A percentile compares a stretch with the other conserved stretches of the same genome.
phyloP scores from a whole-genome alignment of 2,329 filamentous ascomycete species.

The Emmonsia crescens region DNA sequence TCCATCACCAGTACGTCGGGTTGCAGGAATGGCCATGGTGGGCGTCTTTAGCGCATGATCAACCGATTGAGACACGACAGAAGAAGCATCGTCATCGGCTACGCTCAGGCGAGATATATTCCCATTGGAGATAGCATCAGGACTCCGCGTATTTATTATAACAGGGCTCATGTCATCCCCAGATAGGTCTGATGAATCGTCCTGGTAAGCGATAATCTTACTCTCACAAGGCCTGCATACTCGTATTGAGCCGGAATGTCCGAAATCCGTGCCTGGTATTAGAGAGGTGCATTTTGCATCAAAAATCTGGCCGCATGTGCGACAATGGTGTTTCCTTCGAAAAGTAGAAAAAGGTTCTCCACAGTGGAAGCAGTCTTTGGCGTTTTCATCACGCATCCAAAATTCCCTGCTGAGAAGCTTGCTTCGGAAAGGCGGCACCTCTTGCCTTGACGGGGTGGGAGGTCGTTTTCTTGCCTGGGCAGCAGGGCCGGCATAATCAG shows the following conservation, averaged over 20 bases:
- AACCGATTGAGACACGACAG: constrained; percentile 36
- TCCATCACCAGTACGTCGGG: constrained; percentile 57
- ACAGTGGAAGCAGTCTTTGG: constrained; percentile 92
- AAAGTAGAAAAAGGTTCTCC: constrained; percentile 87
- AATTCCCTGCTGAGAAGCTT: constrained; percentile 90
- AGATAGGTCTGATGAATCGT: constrained; percentile 85
- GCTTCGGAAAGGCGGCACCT: constrained; percentile 58
- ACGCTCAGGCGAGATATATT: constrained; percentile 33
- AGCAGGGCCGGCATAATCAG: constrained; percentile 11
- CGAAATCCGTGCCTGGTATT: constrained; percentile 80
- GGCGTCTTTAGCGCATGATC: constrained; percentile 42
- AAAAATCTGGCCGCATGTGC: constrained; percentile 94
- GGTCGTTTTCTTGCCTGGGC: constrained; percentile 12
- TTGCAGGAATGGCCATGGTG: constrained; percentile 56
- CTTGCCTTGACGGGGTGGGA: constrained; percentile 19
- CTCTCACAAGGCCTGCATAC: constrained; percentile 89
- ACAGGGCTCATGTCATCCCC: constrained; percentile 57
- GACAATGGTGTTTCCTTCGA: constrained; percentile 90
- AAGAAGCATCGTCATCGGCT: constrained; percentile 36
- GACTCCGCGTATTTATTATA: constrained; percentile 47
- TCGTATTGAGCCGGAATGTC: constrained; percentile 69
- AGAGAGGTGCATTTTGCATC: constrained; percentile 90
- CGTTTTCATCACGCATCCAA: constrained; percentile 98
- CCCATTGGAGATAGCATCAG: constrained; percentile 47
- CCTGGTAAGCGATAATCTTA: constrained; percentile 82